These are phyloP conservation scores for Bisporella sp. DNA, from an alignment of 2,329 filamentous ascomycete genomes.

Conservation along the genomic window DNA sequence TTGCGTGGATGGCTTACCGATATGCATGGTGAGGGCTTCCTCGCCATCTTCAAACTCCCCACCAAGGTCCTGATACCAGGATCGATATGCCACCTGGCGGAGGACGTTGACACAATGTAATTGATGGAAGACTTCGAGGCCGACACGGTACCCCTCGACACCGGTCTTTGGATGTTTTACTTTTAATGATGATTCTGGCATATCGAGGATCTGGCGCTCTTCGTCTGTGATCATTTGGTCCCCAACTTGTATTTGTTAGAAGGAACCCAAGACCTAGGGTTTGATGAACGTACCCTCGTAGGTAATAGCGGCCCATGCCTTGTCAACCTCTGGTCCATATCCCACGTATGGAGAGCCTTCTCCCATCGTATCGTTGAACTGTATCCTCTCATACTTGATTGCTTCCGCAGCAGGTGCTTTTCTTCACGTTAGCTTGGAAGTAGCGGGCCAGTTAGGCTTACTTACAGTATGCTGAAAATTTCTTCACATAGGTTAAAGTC, in stretches of 20 bases:
- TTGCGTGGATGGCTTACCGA: conserved; percentile 7
- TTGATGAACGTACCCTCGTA: conserved; percentile 31
- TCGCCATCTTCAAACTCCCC: conserved; percentile 40
- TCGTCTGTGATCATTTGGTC: conserved; percentile 54
- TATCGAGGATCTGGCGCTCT: conserved; percentile 41
- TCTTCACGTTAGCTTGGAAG: conserved; percentile 8
- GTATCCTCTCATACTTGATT: conserved; percentile 41
- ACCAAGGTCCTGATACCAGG: conserved; percentile 40
- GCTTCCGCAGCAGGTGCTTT: conserved; percentile 40
- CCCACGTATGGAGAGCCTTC: conserved; percentile 43
- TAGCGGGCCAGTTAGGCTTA: not conserved
- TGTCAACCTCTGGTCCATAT: conserved; percentile 47
- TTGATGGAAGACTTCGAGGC: conserved; percentile 34
- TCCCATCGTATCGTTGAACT: conserved; percentile 42
- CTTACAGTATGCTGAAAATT: conserved; percentile 42
- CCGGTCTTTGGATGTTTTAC: conserved; percentile 49
- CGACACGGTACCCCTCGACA: conserved; percentile 51
- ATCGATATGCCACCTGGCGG: conserved; percentile 40
- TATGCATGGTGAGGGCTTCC: conserved; percentile 37
- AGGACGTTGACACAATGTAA: conserved; percentile 32
- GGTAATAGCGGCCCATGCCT: conserved; percentile 48
- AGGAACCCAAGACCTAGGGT: not conserved
- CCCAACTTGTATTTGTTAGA: conserved; percentile 36
- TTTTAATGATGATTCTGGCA: conserved; percentile 44
- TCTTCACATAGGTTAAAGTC: conserved; percentile 24